Percentiles rank a stretch among this genome's conserved stretches.
These are phyloP conservation scores for Metarhizium humberi DNA, from an alignment of 2,329 filamentous ascomycete species.

Conservation along the genomic window DNA sequence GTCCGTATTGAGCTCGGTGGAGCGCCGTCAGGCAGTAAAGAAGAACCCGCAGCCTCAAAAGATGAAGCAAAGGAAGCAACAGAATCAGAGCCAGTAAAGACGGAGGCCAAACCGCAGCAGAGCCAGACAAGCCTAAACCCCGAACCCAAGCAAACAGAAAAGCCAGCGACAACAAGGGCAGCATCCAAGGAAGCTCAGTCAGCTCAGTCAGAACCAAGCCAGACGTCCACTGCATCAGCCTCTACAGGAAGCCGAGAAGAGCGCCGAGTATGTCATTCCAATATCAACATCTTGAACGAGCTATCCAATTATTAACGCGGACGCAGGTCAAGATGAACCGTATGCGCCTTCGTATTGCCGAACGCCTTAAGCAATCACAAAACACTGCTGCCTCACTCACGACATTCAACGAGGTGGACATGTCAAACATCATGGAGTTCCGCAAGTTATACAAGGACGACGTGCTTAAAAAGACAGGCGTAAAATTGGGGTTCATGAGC, in stretches of 20 bases:
- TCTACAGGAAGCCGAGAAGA: slow-evolving; percentile 68
- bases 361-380: slow-evolving; percentile 97
- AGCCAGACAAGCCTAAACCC: slow-evolving; percentile 14
- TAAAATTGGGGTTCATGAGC: slow-evolving; percentile 99
- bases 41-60: slow-evolving; percentile 22
- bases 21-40: slow-evolving; percentile 29
- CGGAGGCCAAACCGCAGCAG: slow-evolving; percentile 15
- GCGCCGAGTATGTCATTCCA: slow-evolving; percentile 58
- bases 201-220: slow-evolving; percentile 11
- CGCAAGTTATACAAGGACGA: slow-evolving; percentile 97
- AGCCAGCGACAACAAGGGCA: slow-evolving; percentile 16
- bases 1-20: slow-evolving; percentile 77
- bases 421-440: slow-evolving; percentile 96
- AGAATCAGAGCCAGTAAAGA: slow-evolving; percentile 5
- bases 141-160: slow-evolving; percentile 27
- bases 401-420: slow-evolving; percentile 98
- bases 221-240: slow-evolving; percentile 13
- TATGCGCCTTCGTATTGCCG: slow-evolving; percentile 94
- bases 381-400: slow-evolving; percentile 96
- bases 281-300: background rate
- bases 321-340: slow-evolving; percentile 97
- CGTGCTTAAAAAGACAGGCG: slow-evolving; percentile 86
- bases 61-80: slow-evolving; percentile 18
- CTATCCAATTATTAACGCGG: background rate
- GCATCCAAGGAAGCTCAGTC: slow-evolving; percentile 17